Base-by-base conservation (phyloP, 768 basidiomycete species). In the Pulveroboletus frians region DNA sequence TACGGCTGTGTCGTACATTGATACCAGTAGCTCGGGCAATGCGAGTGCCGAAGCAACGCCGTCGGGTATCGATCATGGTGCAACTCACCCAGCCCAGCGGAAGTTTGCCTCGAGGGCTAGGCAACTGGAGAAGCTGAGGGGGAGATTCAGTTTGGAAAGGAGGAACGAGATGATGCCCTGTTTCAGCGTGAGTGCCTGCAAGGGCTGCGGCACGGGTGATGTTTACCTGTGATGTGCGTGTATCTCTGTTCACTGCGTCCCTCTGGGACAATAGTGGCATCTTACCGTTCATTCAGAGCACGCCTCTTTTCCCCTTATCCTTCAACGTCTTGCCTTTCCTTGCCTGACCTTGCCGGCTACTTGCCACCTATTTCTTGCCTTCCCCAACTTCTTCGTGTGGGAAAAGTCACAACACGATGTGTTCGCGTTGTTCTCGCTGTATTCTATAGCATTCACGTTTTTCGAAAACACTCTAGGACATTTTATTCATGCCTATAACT, bases 71-170 rank as follows among this genome's bases (percentile, higher is more conserved):
- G 46, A 51, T 20, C 39, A 40, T 39, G 35, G 31, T 50, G 40
- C 52, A 36, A 56, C 38, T 41, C 36, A 36, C 55, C 39, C 51
- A 40, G 52, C 47, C 39, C 54, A 59, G 58, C 69, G 52, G 67
- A 68, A 49, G 50, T 86, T 73, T 60, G 81, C 86, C 40, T 74
- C 81, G 23, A 83, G 77, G 62, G 76, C 83, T 58, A 76, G 71
- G 54, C 88, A 91, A 64, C 64, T 90, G 57, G 77, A 78, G 62
- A 81, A 77, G 67, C 67, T 90, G 57, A 75, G 73, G 62, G 59
- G 65, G 29, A 78, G 82, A 54, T 67, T 90, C 62, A 71, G 76
- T 57, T 61, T 67, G 30, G 72, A 75, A 50, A 52, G 42, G 50
- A 49, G 52, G 18, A 44, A 43, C 11, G 63, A 55, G 39, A 55